Base-by-base conservation (phyloP, 2,329 filamentous ascomycete species). In the Aureobasidium leucospermi region DNA sequence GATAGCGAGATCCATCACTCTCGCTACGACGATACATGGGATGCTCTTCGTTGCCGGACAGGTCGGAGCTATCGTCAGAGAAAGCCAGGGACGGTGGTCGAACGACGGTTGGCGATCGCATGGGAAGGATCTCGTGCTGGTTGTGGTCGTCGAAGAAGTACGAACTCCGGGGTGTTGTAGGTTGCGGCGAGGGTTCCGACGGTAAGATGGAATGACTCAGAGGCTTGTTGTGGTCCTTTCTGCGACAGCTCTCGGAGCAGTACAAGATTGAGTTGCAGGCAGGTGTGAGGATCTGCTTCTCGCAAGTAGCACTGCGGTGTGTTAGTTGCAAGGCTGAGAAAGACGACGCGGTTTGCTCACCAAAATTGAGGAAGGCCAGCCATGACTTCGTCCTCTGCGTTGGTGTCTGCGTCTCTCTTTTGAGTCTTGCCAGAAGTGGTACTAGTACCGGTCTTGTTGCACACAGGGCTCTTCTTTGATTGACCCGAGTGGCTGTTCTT, bases 281-380 rank as follows among this genome's bases (percentile, higher is more conserved):
- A 15, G 84, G 84, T 34, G 80, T 78, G 57, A 82, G 79, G 66
- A 86, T 86, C 73, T 86, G 83, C 70, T 79, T 84, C 70, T 86
- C 84, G 71, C 84, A 86, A 67, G 80, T 84, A 63, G 83, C 80
- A 72, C 83, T 86, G 63, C 19, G 32, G 42, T 39, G 13, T 42
- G 48, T 45, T 47, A 36, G 46, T 16, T 8, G 15, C n/a, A 60
- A 45, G 38, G 49, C 8, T 34, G 38, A 45, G 13, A n/a, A n/a
- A 39, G 41, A 60, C 59, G 15, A 19, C n/a, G 11, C 13, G n/a
- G 13, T 13, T 62, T 43, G 68, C 74, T 58, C 69, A 81, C 79
- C 79, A 81, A 70, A 76, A 81, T 62, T 81, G 78, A 63, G 79
- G 65, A 64, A 81, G 81, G 67, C 76, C 78, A 57, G 77, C 76